Evolutionary conservation across 768 basidiomycete genomes (phyloP).

Genomic region (Mycena olivaceomarginata): DNA sequence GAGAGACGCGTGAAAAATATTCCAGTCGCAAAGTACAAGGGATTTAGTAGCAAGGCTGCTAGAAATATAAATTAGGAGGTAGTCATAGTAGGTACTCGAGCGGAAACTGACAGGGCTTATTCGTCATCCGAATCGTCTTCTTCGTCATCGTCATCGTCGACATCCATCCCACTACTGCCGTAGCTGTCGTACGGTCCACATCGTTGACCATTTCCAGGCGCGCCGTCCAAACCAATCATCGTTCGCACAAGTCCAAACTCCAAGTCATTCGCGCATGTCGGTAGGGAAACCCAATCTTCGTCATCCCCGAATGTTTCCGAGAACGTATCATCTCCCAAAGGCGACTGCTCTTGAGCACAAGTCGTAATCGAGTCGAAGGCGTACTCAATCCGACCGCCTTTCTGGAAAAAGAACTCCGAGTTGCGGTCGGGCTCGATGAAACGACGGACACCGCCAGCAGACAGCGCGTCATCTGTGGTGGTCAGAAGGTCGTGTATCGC

Average conservation of each 20-base stretch:
- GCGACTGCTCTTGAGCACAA: constrained; percentile 50
- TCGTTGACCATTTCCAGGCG: constrained; percentile 10
- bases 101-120: not conserved
- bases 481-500: constrained; percentile 45
- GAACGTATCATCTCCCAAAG: constrained; percentile 49
- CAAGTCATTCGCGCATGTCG: constrained; percentile 52
- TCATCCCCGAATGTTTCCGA: constrained; percentile 47
- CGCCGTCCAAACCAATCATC: constrained; percentile 48
- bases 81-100: too few species aligned
- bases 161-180: not conserved
- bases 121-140: not conserved
- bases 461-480: constrained; percentile 21
- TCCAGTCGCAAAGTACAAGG: too few species aligned
- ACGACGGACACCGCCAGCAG: constrained; percentile 6
- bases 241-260: constrained; percentile 53
- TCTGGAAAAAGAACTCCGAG: constrained; percentile 44
- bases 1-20: too few species aligned
- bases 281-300: constrained; percentile 34
- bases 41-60: too few species aligned
- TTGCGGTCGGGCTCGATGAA: constrained; percentile 1
- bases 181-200: constrained; percentile 40
- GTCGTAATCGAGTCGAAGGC: constrained; percentile 54
- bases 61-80: too few species aligned
- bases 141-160: not conserved
- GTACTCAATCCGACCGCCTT: constrained; percentile 52